These are phyloP conservation scores for Pichia sp. DNA, from an alignment of 1,139 yeast species.

Conservation along the genomic window DNA sequence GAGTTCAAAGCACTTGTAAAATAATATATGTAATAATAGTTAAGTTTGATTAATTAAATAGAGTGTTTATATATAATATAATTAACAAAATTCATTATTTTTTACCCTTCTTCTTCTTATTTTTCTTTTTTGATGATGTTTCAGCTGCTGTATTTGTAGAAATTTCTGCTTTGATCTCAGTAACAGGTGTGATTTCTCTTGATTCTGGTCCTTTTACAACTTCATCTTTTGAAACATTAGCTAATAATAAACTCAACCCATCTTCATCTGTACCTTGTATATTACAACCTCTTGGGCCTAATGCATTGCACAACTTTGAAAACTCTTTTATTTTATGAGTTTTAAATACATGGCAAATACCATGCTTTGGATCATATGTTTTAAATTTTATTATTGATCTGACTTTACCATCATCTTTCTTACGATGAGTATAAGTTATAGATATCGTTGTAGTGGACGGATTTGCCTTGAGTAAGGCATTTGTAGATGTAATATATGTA, in stretches of 20 bases:
- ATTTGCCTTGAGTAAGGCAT: constrained; percentile 39
- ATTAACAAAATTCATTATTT: constrained; percentile 10
- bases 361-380: constrained; percentile 64
- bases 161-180: neutral
- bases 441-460: constrained; percentile 44
- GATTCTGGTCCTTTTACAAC: constrained; percentile 4
- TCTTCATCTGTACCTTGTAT: constrained; percentile 15
- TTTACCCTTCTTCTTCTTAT: constrained; percentile 26
- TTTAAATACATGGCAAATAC: constrained; percentile 56
- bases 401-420: constrained; percentile 11
- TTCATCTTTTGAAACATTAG: constrained; percentile 14
- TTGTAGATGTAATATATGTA: constrained; percentile 42
- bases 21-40: neutral
- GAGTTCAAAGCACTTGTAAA: neutral
- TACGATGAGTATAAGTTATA: constrained; percentile 36
- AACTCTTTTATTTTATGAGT: constrained; percentile 71
- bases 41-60: neutral
- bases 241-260: constrained; percentile 16
- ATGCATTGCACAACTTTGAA: constrained; percentile 67
- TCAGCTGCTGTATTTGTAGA: neutral
- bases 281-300: constrained; percentile 70
- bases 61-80: neutral
- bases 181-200: neutral
- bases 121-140: constrained; percentile 6
- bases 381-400: constrained; percentile 48